Conservation (phyloP, 768 basidiomycete species). For the Pulveroboletus sp. region DNA sequence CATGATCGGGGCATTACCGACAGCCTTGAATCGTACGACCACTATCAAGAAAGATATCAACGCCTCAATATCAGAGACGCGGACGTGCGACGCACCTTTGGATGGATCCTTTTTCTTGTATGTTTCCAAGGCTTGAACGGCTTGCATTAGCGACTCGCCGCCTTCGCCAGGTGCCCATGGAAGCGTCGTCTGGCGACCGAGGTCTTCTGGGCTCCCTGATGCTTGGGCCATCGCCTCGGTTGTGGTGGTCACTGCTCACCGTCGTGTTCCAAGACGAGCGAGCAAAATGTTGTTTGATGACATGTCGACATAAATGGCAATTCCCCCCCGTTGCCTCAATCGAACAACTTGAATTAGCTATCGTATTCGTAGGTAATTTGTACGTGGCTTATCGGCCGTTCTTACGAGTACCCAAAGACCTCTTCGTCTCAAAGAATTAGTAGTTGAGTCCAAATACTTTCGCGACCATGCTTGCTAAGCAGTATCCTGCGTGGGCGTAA, state of each 20-base stretch:
- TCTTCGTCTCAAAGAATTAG: too few relatives aligned
- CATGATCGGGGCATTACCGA: constrained; percentile 98
- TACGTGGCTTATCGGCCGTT: too few relatives aligned
- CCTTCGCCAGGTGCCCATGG: constrained; percentile 33
- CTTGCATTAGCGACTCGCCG: constrained; percentile 39
- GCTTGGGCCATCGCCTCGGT: constrained; percentile 25
- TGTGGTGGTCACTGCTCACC: neutral
- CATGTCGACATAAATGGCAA: too few relatives aligned
- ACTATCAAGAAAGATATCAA: constrained; percentile 66
- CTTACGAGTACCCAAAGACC: too few relatives aligned
- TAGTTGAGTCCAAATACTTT: too few relatives aligned
- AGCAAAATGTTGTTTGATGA: too few relatives aligned
- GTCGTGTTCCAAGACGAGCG: neutral
- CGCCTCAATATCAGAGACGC: neutral
- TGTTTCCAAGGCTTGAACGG: constrained; percentile 70
- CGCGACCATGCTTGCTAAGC: neutral
- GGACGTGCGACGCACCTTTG: constrained; percentile 54
- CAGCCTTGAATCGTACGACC: constrained; percentile 95
- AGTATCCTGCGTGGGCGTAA: constrained; percentile 8
- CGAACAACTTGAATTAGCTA: too few relatives aligned
- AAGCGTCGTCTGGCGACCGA: constrained; percentile 29
- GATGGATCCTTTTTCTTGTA: constrained; percentile 85
- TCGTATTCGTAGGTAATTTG: too few relatives aligned
- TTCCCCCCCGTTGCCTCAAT: too few relatives aligned
- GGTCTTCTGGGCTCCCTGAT: constrained; percentile 33